phyloP scores from a whole-genome alignment of 352 stramenopile genomes.

The Globisporangium lucens region DNA sequence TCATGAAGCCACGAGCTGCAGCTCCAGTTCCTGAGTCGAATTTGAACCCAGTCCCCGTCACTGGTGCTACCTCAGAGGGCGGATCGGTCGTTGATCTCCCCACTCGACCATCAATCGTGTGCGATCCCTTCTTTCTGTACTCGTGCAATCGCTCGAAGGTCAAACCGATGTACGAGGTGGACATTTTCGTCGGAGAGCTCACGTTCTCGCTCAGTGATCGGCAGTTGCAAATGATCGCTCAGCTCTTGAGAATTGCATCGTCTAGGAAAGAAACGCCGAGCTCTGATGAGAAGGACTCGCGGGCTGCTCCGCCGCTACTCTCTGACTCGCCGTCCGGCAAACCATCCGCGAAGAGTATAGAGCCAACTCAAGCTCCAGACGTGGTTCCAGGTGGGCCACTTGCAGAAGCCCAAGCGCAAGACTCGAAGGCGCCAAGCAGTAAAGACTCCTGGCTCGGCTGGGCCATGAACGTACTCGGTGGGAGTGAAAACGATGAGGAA shows the following conservation, averaged over 20 bases:
- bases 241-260: slow-evolving; percentile 49
- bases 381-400: background rate
- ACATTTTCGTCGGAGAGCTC: slow-evolving; percentile 68
- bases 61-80: background rate
- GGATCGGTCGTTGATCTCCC: slow-evolving; percentile 22
- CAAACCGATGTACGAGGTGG: slow-evolving; percentile 55
- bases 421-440: background rate
- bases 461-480: slow-evolving; percentile 61
- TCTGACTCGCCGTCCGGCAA: background rate
- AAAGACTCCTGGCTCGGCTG: slow-evolving; percentile 60
- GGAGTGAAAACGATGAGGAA: slow-evolving; percentile 49
- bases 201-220: slow-evolving; percentile 79
- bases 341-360: background rate
- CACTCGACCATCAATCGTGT: slow-evolving; percentile 37
- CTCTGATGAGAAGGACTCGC: background rate
- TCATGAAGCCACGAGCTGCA: slow-evolving; percentile 35
- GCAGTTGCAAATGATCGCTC: slow-evolving; percentile 77
- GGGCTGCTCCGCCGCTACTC: background rate
- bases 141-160: slow-evolving; percentile 44
- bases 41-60: slow-evolving; percentile 8
- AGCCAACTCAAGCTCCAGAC: background rate
- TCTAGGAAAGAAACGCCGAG: slow-evolving; percentile 25
- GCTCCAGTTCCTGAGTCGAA: slow-evolving; percentile 2
- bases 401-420: background rate
- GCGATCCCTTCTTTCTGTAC: slow-evolving; percentile 71